phyloP scores from a whole-genome alignment of 257 asterid genomes.

The Salvia rosmarinus region DNA sequence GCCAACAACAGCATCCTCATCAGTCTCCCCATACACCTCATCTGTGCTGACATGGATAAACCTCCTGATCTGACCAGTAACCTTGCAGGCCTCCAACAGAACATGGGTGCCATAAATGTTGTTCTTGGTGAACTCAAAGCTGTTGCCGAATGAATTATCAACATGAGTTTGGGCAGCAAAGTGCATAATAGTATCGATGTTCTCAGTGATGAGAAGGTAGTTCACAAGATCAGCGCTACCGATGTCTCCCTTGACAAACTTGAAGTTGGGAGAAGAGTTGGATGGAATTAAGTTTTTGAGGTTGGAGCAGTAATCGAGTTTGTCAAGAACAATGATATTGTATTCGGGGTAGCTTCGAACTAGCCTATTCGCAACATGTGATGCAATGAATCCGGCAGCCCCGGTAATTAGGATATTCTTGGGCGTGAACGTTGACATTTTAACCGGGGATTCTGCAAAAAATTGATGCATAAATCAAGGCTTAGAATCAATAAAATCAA shows the following conservation, averaged over 20 bases:
- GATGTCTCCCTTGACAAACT: conserved; percentile 71
- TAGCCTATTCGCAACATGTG: conserved; percentile 74
- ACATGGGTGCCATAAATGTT: conserved; percentile 75
- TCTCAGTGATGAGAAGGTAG: conserved; percentile 65
- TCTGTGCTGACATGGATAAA: conserved; percentile 76
- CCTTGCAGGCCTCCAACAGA: conserved; percentile 74
- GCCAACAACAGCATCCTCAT: conserved; percentile 71
- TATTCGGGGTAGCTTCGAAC: conserved; percentile 62
- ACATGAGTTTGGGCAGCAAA: conserved; percentile 81
- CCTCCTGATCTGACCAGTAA: conserved; percentile 63
- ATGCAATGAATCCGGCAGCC: conserved; percentile 78
- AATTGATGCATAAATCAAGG: background rate
- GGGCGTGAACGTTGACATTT: conserved; percentile 51
- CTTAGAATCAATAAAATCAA: conserved; percentile 20
- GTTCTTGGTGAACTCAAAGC: conserved; percentile 76
- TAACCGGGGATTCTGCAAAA: conserved; percentile 35
- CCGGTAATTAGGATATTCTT: conserved; percentile 75
- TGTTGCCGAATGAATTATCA: conserved; percentile 73
- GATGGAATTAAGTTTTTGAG: conserved; percentile 62
- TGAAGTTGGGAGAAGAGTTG: conserved; percentile 58
- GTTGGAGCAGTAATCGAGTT: conserved; percentile 72
- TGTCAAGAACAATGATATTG: conserved; percentile 71
- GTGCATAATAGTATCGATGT: conserved; percentile 72
- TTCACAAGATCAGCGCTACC: conserved; percentile 71
- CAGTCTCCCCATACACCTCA: conserved; percentile 77